Evolutionary conservation across 1,139 yeast species (phyloP).

Genomic region (Hyphopichia fennica): DNA sequence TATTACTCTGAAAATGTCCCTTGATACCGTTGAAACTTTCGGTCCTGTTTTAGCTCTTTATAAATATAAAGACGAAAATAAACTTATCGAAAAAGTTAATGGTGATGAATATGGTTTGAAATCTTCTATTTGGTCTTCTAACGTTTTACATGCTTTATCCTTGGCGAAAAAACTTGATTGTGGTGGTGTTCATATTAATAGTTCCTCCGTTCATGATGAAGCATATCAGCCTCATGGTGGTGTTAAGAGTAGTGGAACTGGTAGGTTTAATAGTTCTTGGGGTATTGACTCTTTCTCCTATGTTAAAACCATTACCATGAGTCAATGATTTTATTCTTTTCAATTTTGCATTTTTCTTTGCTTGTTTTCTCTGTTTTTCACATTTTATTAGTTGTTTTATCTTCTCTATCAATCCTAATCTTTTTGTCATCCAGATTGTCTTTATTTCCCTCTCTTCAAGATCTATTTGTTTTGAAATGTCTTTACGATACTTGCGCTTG

Average conservation of each 20-base stretch:
- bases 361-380: not conserved
- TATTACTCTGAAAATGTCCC: slow-evolving; percentile 31
- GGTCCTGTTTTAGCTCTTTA: slow-evolving; percentile 48
- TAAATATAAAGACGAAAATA: slow-evolving; percentile 31
- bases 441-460: not conserved
- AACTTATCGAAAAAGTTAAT: slow-evolving; percentile 29
- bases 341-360: not conserved
- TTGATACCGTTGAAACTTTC: slow-evolving; percentile 41
- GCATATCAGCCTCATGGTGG: slow-evolving; percentile 59
- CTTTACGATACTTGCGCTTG: not conserved
- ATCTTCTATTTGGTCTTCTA: slow-evolving; percentile 54
- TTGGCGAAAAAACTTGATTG: slow-evolving; percentile 37
- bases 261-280: slow-evolving; percentile 53
- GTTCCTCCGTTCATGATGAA: slow-evolving; percentile 50
- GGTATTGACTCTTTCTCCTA: slow-evolving; percentile 47
- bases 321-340: slow-evolving; percentile 2
- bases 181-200: slow-evolving; percentile 56
- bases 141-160: slow-evolving; percentile 37
- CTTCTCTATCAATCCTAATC: no score
- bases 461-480: not conserved
- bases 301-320: slow-evolving; percentile 37
- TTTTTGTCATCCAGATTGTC: not conserved
- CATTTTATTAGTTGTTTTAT: not conserved
- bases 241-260: slow-evolving; percentile 49
- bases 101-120: slow-evolving; percentile 46